Percentiles rank a stretch among this genome's conserved stretches.
phyloP scores from a whole-genome alignment of 306 rosid species.

The Gastrolobium villosum region DNA sequence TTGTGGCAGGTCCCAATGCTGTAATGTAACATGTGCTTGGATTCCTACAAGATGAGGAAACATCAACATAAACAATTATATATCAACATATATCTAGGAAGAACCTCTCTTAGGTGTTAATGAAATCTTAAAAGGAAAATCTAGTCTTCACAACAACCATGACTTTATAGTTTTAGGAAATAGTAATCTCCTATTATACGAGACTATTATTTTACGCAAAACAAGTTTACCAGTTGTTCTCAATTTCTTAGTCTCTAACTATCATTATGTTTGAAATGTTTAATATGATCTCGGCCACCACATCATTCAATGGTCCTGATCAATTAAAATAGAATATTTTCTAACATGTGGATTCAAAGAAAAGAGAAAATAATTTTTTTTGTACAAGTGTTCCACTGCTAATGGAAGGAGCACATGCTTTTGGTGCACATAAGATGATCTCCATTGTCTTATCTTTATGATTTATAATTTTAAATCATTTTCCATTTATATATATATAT shows the following conservation, averaged over 20 bases:
- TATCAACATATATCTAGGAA: slow-evolving; percentile 9
- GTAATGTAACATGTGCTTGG: slow-evolving; percentile 78
- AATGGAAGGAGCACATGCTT: too few species aligned
- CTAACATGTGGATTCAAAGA: too few species aligned
- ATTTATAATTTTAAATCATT: slow-evolving; percentile 13
- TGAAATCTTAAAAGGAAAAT: neutral
- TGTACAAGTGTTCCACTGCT: too few species aligned
- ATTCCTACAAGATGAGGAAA: slow-evolving; percentile 59
- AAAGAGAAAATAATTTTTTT: too few species aligned
- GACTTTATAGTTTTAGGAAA: neutral
- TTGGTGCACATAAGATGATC: too few species aligned
- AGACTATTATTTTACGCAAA: too few species aligned
- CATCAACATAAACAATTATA: neutral
- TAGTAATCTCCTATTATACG: too few species aligned
- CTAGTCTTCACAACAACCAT: slow-evolving; percentile 52
- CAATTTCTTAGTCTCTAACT: neutral
- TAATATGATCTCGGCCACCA: too few species aligned
- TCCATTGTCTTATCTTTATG: neutral
- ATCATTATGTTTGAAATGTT: neutral
- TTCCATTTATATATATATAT: neutral
- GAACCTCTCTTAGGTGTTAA: neutral
- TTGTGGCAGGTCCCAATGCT: slow-evolving; percentile 73
- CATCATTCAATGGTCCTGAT: too few species aligned
- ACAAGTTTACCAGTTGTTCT: too few species aligned
- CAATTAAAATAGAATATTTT: too few species aligned